phyloP scores from a whole-genome alignment of 495 filamentous ascomycete species.

The Ramalina intermedia region DNA sequence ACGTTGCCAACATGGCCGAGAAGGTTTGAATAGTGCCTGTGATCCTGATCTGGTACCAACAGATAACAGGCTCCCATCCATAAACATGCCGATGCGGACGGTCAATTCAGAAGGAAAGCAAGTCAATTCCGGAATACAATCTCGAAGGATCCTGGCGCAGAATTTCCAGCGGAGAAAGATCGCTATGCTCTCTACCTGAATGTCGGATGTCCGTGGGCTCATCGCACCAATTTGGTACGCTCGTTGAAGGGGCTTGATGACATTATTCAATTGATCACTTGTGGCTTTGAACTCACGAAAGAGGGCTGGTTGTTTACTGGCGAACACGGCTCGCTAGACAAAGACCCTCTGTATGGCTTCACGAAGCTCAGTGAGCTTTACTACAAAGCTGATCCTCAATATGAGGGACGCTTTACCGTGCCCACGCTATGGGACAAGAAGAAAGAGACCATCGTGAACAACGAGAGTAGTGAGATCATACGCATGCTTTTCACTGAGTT shows the following conservation, averaged over 20 bases:
- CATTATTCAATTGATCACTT: conserved; percentile 51
- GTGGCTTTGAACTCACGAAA: conserved; percentile 51
- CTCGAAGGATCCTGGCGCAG: conserved; percentile 36
- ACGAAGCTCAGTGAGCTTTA: conserved; percentile 57
- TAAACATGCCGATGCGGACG: conserved; percentile 31
- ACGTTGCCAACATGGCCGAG: too few species aligned
- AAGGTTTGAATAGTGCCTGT: not conserved
- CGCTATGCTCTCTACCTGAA: conserved; percentile 73
- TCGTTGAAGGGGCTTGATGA: conserved; percentile 67
- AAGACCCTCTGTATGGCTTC: conserved; percentile 52
- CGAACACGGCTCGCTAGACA: conserved; percentile 35
- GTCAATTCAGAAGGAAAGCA: conserved; percentile 34
- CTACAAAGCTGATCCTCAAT: conserved; percentile 49
- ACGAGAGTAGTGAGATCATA: conserved; percentile 77
- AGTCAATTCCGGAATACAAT: conserved; percentile 35
- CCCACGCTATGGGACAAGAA: conserved; percentile 68
- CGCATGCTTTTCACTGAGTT: conserved; percentile 50
- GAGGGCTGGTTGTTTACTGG: conserved; percentile 65
- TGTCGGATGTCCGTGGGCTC: conserved; percentile 72
- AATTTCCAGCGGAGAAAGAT: conserved; percentile 58
- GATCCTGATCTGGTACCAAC: not conserved
- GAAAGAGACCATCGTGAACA: conserved; percentile 59
- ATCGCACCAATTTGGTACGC: conserved; percentile 58
- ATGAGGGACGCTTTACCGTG: conserved; percentile 64
- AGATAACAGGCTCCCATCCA: conserved; percentile 15